Base-by-base conservation (phyloP, 768 basidiomycete species). In the Kwoniella shandongensis region DNA sequence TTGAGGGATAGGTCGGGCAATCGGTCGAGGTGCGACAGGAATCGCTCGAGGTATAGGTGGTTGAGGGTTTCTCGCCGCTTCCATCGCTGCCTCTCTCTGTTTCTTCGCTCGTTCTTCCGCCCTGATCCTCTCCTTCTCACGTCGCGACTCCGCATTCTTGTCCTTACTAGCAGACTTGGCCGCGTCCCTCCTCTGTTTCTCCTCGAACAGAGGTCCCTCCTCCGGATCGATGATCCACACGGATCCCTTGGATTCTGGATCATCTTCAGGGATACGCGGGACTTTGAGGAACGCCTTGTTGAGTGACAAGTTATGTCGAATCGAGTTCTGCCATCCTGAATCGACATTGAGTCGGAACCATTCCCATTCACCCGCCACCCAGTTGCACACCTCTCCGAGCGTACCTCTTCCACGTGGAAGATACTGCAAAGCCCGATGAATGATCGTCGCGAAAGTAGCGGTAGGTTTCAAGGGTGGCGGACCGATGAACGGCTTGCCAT, bases 291-390 rank as follows among this genome's bases (percentile, higher is more conserved):
- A 99, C 0, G 89, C 91, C 45, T 86, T 85, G 72, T 88, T 87
- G 11, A 91, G 89, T 1, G 92, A 93, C n/a, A 99, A 78, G 73
- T 92, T 93, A 70, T 97, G 92, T 20, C 92, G 87, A 44, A 97
- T 87, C 27, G 94, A 94, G 67, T 88, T 91, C 89, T 91, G 91
- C 92, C 93, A 97, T 41, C 89, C 88, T 40, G 80, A 79, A 47
- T 86, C 86, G 72, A 88, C 87, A 55, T 88, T 87, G 70, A 86
- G 86, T 51, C 84, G 83, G 79, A 94, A 98, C 83, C 91, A 94
- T 64, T 93, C 91, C 76, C 87, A 88, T 59, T 84, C 86, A 44
- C 85, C 85, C 76, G 86, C 84, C 64, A 97, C 90, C 91, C 92
- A 98, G 35, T 84, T 83, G 73, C 89, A 89, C 44, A 97, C 90